Conservation (phyloP, 225 moss, liverwort and hornwort genomes). For the Neckera pumila region DNA sequence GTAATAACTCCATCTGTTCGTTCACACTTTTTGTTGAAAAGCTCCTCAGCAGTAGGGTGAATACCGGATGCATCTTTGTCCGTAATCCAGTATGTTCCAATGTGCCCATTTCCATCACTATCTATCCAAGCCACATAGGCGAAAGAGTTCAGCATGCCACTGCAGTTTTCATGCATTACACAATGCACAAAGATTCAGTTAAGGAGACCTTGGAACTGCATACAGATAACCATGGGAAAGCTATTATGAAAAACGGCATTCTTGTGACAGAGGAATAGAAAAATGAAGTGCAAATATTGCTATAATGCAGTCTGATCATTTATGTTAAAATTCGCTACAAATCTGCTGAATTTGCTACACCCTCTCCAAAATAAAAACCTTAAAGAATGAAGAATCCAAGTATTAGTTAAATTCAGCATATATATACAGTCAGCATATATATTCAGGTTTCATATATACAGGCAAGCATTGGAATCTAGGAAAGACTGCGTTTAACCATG, state of each 20-base stretch:
- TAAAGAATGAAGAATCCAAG: background rate
- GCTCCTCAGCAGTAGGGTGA: constrained; percentile 70
- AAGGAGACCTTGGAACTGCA: background rate
- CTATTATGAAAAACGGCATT: background rate
- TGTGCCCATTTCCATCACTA: constrained; percentile 50
- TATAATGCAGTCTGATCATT: background rate
- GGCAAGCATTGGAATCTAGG: background rate
- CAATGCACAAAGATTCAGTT: background rate
- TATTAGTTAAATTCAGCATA: background rate
- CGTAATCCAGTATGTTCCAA: constrained; percentile 93
- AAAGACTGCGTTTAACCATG: background rate
- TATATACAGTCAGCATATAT: no score
- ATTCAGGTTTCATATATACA: background rate
- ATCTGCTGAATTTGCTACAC: background rate
- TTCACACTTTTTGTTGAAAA: constrained; percentile 75
- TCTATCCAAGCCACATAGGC: constrained; percentile 98
- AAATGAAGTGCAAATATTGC: background rate
- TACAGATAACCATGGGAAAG: background rate
- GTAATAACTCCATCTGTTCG: constrained; percentile 67
- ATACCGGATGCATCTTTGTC: constrained; percentile 83
- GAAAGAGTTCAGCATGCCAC: constrained; percentile 98
- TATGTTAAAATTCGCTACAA: background rate
- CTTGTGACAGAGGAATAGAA: background rate
- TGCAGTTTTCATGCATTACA: constrained; percentile 12
- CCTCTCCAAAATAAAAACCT: background rate